These are phyloP conservation scores for Dothiorella sarmentorum DNA, from an alignment of 2,329 filamentous ascomycete genomes.

Conservation along the genomic window DNA sequence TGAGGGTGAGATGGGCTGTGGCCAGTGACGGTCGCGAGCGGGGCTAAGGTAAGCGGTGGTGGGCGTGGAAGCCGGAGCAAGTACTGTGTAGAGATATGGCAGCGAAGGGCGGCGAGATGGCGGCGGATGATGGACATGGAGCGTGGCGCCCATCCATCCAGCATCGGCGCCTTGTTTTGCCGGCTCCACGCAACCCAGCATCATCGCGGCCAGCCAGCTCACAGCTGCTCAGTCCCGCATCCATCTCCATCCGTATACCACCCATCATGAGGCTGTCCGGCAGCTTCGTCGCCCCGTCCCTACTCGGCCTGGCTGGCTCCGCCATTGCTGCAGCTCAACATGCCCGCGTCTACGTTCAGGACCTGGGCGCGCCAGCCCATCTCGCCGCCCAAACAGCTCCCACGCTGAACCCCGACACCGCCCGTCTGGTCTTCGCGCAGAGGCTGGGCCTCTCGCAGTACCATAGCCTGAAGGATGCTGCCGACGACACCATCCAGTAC, in stretches of 20 bases:
- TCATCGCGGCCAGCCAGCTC: conserved; percentile 4
- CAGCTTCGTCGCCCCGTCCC: conserved; percentile 38
- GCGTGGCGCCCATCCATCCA: not conserved
- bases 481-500: conserved; percentile 41
- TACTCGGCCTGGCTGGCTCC: conserved; percentile 36
- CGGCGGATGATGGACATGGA: conserved; percentile 7
- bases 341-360: conserved; percentile 11
- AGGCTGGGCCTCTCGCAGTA: conserved; percentile 49
- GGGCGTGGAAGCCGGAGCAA: not conserved
- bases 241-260: conserved; percentile 18
- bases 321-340: not conserved
- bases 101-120: conserved; percentile 11
- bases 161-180: conserved; percentile 12
- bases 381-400: conserved; percentile 28
- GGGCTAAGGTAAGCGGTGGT: not conserved
- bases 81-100: not conserved
- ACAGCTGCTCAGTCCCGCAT: not conserved
- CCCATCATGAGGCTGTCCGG: conserved; percentile 46
- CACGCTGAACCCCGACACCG: conserved; percentile 40
- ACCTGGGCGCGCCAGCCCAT: conserved; percentile 21
- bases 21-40: not conserved
- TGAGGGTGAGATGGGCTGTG: not conserved
- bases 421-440: conserved; percentile 50
- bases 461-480: conserved; percentile 41
- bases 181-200: not conserved